Evolutionary conservation across 192 early-diverging fungal genomes (phyloP).

Genomic region (Backusella macrospora): DNA sequence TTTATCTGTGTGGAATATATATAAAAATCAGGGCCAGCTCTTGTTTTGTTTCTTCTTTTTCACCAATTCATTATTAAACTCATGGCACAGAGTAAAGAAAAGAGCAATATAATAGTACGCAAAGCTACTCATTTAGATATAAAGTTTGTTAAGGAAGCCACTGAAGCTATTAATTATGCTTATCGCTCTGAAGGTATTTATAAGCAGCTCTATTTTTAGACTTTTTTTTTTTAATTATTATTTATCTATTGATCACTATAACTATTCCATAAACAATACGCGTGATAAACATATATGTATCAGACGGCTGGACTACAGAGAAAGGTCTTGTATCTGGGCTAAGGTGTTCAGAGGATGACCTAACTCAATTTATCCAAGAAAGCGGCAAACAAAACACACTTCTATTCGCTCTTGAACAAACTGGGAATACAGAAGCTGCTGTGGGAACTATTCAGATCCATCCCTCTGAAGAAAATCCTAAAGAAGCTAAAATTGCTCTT

Average conservation of each 20-base stretch:
- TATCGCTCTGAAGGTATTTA: constrained; percentile 45
- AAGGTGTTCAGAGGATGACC: constrained; percentile 35
- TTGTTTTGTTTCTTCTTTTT: neutral
- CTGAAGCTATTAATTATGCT: constrained; percentile 43
- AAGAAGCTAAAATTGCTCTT: constrained; percentile 46
- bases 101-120: neutral
- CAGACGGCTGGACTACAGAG: constrained; percentile 54
- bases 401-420: constrained; percentile 41
- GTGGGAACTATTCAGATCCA: constrained; percentile 53
- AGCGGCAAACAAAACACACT: constrained; percentile 37
- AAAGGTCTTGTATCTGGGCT: constrained; percentile 44
- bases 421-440: constrained; percentile 25
- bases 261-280: neutral
- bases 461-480: constrained; percentile 32
- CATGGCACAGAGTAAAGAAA: neutral
- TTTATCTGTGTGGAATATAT: no score
- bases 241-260: neutral
- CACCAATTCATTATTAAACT: neutral
- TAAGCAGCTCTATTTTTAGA: neutral
- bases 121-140: neutral
- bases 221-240: neutral
- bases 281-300: neutral
- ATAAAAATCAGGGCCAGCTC: neutral
- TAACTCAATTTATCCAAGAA: constrained; percentile 35
- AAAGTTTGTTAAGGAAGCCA: neutral